Percentiles rank a stretch among this genome's conserved stretches.
phyloP scores from a whole-genome alignment of 2,329 filamentous ascomycete genomes.

The Bipolaris victoriae region DNA sequence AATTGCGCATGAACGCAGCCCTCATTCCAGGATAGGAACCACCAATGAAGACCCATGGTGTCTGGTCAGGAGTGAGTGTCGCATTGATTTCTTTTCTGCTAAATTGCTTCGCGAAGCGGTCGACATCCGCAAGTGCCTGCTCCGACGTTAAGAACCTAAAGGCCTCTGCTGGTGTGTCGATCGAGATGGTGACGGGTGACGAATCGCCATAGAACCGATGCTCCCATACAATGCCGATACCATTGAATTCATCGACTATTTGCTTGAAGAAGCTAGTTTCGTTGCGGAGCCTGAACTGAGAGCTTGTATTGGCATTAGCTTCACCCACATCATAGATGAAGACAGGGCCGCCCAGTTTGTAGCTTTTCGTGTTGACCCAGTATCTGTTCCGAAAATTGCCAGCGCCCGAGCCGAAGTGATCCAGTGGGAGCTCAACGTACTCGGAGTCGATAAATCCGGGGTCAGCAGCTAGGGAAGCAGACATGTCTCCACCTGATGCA shows the following conservation, averaged over 20 bases:
- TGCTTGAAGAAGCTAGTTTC: conserved; percentile 46
- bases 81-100: conserved; percentile 43
- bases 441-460: not conserved
- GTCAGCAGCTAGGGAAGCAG: not conserved
- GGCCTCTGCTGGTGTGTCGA: conserved; percentile 42
- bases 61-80: conserved; percentile 44
- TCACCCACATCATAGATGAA: conserved; percentile 51
- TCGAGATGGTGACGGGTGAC: conserved; percentile 40
- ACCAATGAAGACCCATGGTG: conserved; percentile 50
- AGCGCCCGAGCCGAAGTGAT: conserved; percentile 34
- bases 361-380: conserved; percentile 45
- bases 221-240: conserved; percentile 51
- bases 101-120: conserved; percentile 50
- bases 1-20: conserved; percentile 48
- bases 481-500: not conserved
- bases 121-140: conserved; percentile 52
- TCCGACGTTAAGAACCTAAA: conserved; percentile 50
- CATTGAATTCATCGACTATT: conserved; percentile 44
- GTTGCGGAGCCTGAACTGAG: not conserved
- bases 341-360: conserved; percentile 47
- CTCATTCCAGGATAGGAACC: conserved; percentile 50
- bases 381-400: conserved; percentile 44
- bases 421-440: conserved; percentile 1
- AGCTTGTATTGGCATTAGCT: not conserved
- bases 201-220: conserved; percentile 53